Evolutionary conservation across 2,329 filamentous ascomycete species (phyloP), one percentile per base, ranked within the genome.

Genomic region (Penicillium polonicum): DNA sequence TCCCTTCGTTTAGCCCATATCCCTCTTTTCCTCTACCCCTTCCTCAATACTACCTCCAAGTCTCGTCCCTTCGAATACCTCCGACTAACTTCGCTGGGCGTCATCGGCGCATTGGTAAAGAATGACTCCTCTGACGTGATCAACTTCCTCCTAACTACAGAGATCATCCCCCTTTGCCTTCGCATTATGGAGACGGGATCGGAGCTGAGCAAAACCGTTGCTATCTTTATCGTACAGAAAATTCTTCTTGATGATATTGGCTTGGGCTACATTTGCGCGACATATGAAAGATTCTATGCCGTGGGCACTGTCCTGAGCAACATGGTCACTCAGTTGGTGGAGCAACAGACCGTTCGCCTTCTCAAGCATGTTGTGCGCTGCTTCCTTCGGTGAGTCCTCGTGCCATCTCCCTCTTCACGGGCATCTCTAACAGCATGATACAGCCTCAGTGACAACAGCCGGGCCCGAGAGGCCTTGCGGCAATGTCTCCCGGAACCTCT

Each of bases 191-290:
- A 99, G 80, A 99, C 94, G 0, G 94, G 94, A 49, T 97, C 92
- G 0, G 94, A 99, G 77, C 84, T 99, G 60, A 97, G 92, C 82
- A 99, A 99, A 82, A 99, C 94, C 0, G 94, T 99, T 15, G 94
- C 94, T 58, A 99, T 99, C 69, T 99, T 99, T 80, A 99, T 99
- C 69, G 94, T 99, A 19, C 94, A 99, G 78, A 99, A 99, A 83
- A 99, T 99, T 27, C 80, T 99, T 52, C 85, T 99, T 3, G 94
- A 99, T 72, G 94, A 99, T 70, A 93, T 96, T 69, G 94, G 94
- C 4, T 83, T 99, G 61, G 94, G 94, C 70, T 99, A 99, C 76
- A 99, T 99, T 58, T 99, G 94, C 78, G 93, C 95, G 64, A 99
- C 94, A 0, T 99, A 99, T 70, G 94, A 99, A 80, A 86, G 94